Conservation (phyloP, 139 green algal genomes). For the Chlorella sp. region DNA sequence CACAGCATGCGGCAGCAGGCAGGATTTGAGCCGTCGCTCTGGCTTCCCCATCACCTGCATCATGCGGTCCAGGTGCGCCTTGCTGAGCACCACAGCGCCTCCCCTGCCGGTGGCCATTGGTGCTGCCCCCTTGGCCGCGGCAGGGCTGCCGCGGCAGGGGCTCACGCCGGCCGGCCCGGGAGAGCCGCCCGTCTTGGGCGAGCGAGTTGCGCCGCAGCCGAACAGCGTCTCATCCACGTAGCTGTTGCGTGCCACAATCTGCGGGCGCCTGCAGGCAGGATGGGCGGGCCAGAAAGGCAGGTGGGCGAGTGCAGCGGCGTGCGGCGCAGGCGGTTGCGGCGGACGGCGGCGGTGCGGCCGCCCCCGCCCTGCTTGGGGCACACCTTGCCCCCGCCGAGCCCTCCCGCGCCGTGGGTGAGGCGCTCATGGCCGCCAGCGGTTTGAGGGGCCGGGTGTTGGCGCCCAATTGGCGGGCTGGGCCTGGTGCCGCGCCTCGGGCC, state of each 20-base stretch:
- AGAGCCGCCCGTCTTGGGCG: neutral
- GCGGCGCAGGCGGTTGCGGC: neutral
- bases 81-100: constrained; percentile 6
- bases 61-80: constrained; percentile 37
- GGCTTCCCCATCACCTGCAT: constrained; percentile 23
- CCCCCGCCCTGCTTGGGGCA: neutral
- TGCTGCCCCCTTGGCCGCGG: neutral
- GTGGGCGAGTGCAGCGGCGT: neutral
- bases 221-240: constrained; percentile 41
- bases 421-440: neutral
- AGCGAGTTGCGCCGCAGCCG: neutral
- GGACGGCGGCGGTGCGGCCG: neutral
- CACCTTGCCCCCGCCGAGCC: neutral
- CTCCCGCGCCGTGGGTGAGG: neutral
- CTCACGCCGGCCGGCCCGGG: neutral
- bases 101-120: neutral
- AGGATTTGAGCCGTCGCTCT: too few relatives aligned
- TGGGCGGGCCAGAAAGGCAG: neutral
- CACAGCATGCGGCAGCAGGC: too few relatives aligned
- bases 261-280: neutral
- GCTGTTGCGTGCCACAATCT: constrained; percentile 12
- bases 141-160: neutral
- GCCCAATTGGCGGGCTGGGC: neutral
- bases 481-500: too few relatives aligned
- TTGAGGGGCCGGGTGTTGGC: neutral